Evolutionary conservation across 129 eudicot genomes (phyloP), one percentile per base, ranked within the genome.

Genomic region (Escallonia herrerae): DNA sequence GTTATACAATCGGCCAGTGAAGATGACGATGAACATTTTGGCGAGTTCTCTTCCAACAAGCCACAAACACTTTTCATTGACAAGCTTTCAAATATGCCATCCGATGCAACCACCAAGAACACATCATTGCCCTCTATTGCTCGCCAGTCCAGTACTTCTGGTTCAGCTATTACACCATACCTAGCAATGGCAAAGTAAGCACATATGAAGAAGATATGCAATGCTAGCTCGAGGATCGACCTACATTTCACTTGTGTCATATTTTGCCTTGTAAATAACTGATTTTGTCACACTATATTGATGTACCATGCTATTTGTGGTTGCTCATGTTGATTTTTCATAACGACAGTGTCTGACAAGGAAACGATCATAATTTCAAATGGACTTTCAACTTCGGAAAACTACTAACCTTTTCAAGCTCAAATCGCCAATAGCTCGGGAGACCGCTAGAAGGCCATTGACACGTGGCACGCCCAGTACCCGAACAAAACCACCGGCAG

Each of bases 361-460:
- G 33, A 22, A 22, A 22, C 33, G 33, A 22, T 22, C 1, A 1
- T 0, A 22, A 22, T 22, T 22, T 22, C 1, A 22, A 22, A 22
- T 22, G 1, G 1, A 22, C 33, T 22, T 22, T 22, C 49, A 22
- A 22, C 1, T 22, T 22, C 33, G 1, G 33, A 22, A 22, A 22
- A 22, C 1, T 22, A 5, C 49, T 54, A 60, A 88, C 96, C 91
- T 82, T 74, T 82, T 88, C 22, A 88, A 76, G 55, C 63, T 55
- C 44, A 84, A 58, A 50, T 88, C 96, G 15, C 96, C 96, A 49
- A 88, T 80, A 57, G 96, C 72, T 69, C 96, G 81, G 54, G 96
- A 82, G 15, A 88, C 72, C 12, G 96, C 86, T 61, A 88, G 71
- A 15, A 82, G 56, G n/a, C 96, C 96, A 42, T 88, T 88, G 69